Evolutionary conservation across 495 filamentous ascomycete genomes (phyloP).

Genomic region (Melanomma pulvis-pyrius): DNA sequence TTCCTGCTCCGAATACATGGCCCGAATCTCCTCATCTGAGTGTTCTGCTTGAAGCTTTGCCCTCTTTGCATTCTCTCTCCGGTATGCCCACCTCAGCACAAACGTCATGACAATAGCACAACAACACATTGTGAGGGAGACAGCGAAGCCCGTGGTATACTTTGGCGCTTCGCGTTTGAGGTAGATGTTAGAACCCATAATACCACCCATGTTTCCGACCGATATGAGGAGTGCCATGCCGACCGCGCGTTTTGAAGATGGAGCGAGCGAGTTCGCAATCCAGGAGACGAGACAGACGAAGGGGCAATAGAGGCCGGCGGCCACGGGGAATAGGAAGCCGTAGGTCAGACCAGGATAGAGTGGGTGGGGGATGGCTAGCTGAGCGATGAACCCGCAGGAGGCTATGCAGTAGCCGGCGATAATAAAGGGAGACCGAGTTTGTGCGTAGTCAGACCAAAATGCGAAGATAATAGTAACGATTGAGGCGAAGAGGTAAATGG

Average conservation of each 20-base stretch:
- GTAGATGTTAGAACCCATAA: constrained; percentile 37
- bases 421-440: constrained; percentile 29
- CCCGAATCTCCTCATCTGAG: constrained; percentile 26
- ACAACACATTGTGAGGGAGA: constrained; percentile 19
- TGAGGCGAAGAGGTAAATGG: constrained; percentile 34
- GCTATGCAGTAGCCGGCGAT: constrained; percentile 25
- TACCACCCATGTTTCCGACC: constrained; percentile 37
- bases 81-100: constrained; percentile 23
- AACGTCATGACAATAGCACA: constrained; percentile 23
- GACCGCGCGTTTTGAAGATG: constrained; percentile 42
- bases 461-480: constrained; percentile 34
- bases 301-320: constrained; percentile 46
- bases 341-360: constrained; percentile 37
- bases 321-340: constrained; percentile 40
- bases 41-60: constrained; percentile 7
- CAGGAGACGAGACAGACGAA: constrained; percentile 38
- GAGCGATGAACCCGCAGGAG: constrained; percentile 24
- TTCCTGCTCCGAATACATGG: constrained; percentile 29
- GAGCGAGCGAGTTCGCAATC: constrained; percentile 42
- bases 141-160: constrained; percentile 33
- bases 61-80: constrained; percentile 24
- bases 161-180: constrained; percentile 26
- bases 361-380: constrained; percentile 35
- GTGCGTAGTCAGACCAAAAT: constrained; percentile 23
- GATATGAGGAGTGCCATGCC: constrained; percentile 38